These are phyloP conservation scores for Solanum neorickii DNA, from an alignment of 257 asterid genomes.

Conservation along the genomic window DNA sequence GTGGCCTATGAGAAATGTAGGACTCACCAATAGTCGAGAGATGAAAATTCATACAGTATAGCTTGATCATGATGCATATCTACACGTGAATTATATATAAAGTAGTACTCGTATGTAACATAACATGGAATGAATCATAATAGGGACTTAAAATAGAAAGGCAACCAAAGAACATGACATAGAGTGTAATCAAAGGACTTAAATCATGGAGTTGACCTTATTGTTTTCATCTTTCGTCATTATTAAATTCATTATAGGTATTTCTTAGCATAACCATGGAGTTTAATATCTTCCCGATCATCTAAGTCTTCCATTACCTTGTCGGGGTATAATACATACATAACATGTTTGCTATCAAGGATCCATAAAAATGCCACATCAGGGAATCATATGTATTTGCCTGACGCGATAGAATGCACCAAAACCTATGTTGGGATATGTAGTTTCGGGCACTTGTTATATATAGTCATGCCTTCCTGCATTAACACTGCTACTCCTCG, in stretches of 20 bases:
- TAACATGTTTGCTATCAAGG: not conserved
- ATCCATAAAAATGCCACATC: not conserved
- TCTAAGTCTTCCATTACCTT: not conserved
- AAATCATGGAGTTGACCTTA: not conserved
- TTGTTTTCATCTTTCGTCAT: not conserved
- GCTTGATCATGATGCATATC: not conserved
- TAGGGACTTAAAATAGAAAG: not conserved
- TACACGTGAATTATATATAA: too few species aligned
- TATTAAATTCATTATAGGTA: not conserved
- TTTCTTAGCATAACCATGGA: not conserved
- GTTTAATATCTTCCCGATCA: not conserved
- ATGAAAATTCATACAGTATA: not conserved
- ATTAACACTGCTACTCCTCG: not conserved
- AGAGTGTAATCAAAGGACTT: not conserved
- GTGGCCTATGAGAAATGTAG: not conserved
- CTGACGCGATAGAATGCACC: not conserved
- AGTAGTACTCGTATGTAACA: not conserved
- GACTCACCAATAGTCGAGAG: not conserved
- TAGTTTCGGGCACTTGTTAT: not conserved
- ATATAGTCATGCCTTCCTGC: not conserved
- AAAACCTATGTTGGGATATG: not conserved
- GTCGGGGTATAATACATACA: not conserved
- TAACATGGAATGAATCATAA: not conserved
- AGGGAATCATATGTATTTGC: not conserved
- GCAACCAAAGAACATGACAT: not conserved